Percentiles rank a stretch among this genome's conserved stretches.
These are phyloP conservation scores for Mentha longifolia DNA, from an alignment of 257 asterid species.

Conservation along the genomic window DNA sequence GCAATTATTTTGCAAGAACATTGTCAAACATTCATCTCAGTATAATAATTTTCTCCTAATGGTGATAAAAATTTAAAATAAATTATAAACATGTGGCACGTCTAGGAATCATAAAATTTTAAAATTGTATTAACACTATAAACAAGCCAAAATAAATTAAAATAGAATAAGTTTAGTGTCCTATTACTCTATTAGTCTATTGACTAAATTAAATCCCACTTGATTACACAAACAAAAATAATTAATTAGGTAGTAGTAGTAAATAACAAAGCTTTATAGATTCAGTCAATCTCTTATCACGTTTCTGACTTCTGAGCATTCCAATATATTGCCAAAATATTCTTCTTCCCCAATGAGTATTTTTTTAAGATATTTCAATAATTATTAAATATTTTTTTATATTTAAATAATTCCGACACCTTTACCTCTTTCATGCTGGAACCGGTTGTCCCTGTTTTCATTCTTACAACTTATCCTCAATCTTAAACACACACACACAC, in stretches of 20 bases:
- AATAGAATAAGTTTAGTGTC: background rate
- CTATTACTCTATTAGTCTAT: too few species aligned
- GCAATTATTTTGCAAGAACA: too few species aligned
- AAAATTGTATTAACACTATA: background rate
- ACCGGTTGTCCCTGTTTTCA: slow-evolving; percentile 34
- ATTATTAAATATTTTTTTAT: background rate
- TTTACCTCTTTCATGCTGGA: slow-evolving; percentile 39
- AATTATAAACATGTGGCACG: too few species aligned
- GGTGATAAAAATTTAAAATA: too few species aligned
- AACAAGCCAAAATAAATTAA: background rate
- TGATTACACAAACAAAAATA: slow-evolving; percentile 14
- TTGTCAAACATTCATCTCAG: too few species aligned
- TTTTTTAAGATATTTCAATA: slow-evolving; percentile 22
- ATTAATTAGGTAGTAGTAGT: slow-evolving; percentile 22
- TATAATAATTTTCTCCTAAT: too few species aligned
- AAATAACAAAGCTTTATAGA: slow-evolving; percentile 26
- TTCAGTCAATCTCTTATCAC: slow-evolving; percentile 33
- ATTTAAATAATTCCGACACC: slow-evolving; percentile 31
- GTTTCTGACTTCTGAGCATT: slow-evolving; percentile 26
- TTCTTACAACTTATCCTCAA: slow-evolving; percentile 34
- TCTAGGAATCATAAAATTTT: too few species aligned
- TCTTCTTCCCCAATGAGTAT: slow-evolving; percentile 29
- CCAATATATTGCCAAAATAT: slow-evolving; percentile 17
- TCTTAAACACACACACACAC: background rate
- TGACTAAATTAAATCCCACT: slow-evolving; percentile 29